Conservation (phyloP, 106 monocot species). For the Dendrobium officinale region DNA sequence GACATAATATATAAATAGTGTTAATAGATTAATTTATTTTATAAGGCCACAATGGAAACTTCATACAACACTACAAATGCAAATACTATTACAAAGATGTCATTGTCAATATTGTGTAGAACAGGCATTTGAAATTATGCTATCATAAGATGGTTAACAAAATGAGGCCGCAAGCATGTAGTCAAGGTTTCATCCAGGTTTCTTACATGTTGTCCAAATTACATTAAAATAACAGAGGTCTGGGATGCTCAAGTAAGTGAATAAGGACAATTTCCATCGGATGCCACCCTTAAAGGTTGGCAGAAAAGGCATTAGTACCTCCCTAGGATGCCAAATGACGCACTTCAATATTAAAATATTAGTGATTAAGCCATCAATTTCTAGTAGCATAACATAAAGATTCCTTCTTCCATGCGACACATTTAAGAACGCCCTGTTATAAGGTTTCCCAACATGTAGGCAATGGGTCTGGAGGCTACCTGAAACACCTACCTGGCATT, state of each 20-base stretch:
- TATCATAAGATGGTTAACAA: background rate
- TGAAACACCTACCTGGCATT: no score
- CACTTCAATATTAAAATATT: background rate
- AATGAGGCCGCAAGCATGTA: background rate
- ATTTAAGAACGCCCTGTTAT: no score
- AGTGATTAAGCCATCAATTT: background rate
- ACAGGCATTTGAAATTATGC: background rate
- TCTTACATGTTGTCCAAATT: background rate
- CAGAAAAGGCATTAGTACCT: background rate
- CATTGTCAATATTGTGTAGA: background rate
- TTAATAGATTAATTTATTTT: background rate
- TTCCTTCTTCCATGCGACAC: no score
- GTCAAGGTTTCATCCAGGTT: background rate
- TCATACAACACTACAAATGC: background rate
- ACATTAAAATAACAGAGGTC: background rate
- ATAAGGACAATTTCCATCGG: background rate
- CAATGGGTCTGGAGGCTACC: no score
- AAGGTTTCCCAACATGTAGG: no score
- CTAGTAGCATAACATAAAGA: no score
- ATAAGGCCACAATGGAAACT: background rate
- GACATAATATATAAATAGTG: background rate
- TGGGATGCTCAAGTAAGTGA: background rate
- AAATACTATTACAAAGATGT: background rate
- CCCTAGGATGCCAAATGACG: background rate
- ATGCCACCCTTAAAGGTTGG: background rate